phyloP scores from a whole-genome alignment of 1,284 basidiomycete species.

The Microstroma glucosiphilum region DNA sequence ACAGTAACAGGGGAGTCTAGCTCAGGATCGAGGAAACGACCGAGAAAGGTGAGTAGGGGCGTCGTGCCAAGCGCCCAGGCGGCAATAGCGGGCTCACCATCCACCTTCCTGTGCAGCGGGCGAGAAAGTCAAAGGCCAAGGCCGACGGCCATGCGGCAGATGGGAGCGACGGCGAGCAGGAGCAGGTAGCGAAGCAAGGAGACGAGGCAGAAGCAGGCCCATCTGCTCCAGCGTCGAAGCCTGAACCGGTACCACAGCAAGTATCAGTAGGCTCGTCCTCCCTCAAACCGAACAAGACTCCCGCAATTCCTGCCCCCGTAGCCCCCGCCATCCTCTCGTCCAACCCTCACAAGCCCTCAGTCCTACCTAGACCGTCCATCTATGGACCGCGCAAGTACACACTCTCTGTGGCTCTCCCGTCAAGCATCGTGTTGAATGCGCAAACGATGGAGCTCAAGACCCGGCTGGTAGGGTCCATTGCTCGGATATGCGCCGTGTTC shows the following conservation, averaged over 20 bases:
- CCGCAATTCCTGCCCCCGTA: neutral
- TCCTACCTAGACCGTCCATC: slow-evolving; percentile 18
- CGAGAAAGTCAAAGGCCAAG: slow-evolving; percentile 2
- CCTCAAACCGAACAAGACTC: neutral
- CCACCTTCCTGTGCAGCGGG: neutral
- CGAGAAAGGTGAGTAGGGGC: slow-evolving; percentile 4
- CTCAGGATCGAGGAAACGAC: neutral
- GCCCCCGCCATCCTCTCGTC: slow-evolving; percentile 6
- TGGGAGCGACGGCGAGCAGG: neutral
- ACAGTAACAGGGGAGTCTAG: neutral
- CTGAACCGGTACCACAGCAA: neutral
- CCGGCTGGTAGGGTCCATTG: slow-evolving; percentile 45
- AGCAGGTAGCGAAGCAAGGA: neutral
- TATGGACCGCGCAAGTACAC: slow-evolving; percentile 27
- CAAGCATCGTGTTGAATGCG: slow-evolving; percentile 47
- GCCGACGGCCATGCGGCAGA: neutral
- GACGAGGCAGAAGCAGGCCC: neutral
- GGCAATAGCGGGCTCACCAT: neutral
- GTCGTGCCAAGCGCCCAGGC: neutral
- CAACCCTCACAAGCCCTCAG: slow-evolving; percentile 35
- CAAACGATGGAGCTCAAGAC: slow-evolving; percentile 47
- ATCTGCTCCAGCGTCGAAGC: neutral
- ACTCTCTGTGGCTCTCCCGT: slow-evolving; percentile 45
- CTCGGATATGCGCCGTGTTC: slow-evolving; percentile 49
- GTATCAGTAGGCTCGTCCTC: neutral